Base-by-base conservation (phyloP, 2,329 filamentous ascomycete genomes). In the Ophiosphaerella herpotricha region DNA sequence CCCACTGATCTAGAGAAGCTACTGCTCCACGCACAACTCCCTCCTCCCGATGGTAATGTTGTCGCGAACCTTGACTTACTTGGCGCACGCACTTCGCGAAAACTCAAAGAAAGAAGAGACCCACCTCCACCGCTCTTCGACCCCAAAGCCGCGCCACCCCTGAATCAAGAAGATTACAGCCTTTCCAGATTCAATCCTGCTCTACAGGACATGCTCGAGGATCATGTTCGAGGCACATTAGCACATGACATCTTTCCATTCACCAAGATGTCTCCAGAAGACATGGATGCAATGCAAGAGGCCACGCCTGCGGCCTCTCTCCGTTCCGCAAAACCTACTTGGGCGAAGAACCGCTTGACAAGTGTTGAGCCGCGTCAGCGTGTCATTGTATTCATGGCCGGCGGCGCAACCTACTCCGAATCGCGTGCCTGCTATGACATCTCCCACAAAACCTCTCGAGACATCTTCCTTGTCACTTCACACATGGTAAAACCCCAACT, bases 341-440 rank as follows among this genome's bases (percentile, higher is more conserved):
- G 94, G 94, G 94, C 94, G 2, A 90, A 90, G 45, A 87, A 89
- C 8, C 86, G 91, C 37, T 82, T 88, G 39, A 83, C 85, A 24
- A 86, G 78, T 51, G 84, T 80, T 52, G 93, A 97, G 70, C 95
- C 92, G 58, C 85, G 88, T 45, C 94, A 99, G 71, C 86, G 94
- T 44, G 82, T 97, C 46, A 89, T 99, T 51, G 87, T 97, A 13
- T 97, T 96, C 71, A 88, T 97, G 82, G 94, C 93, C 1, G 94
- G 94, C 40, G 94, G 94, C 38, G 94, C 94, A 16, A 97, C 94
- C 0, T 96, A 93, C 71, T 91, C 90, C 5, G 94, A 99, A 75
- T 83, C 90, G 29, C 85, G 94, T 24, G 83, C 86, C 11, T 99
- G 94, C 75, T 97, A 97, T 70, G 91, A 97, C 64, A 78, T 93